Base-by-base conservation (phyloP, 768 basidiomycete species). In the Strobilomyces confusus region DNA sequence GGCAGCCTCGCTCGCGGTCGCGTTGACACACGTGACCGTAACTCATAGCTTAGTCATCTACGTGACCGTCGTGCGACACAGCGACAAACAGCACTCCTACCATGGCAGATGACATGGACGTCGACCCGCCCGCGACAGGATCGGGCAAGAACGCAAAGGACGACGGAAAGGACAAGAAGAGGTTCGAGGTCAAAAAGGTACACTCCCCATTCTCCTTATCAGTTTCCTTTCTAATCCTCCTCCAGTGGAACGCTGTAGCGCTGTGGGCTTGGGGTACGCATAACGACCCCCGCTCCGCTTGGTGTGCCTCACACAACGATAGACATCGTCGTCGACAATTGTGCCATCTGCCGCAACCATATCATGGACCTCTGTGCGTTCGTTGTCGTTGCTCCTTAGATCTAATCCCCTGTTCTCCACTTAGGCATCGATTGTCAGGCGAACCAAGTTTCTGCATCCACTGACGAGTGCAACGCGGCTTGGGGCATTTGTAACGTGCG, bases 141-240 rank as follows among this genome's bases (percentile, higher is more conserved):
- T 69, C 74, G 38, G 72, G 68, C 37, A 78, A 77, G 61, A 78
- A 77, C 51, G 69, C 65, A 51, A 78, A 78, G 58, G 81, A 82
- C 45, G 81, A 82, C 42, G 69, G 59, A 49, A 88, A 88, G 70
- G 77, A 79, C 25, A 92, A 92, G 74, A 86, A 89, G 65, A 76
- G 91, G 56, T 99, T 99, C 67, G 95, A 98, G 72, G 97, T 99
- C 58, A 99, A 99, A 81, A 98, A 99, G 91, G 95, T 95, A 49
- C 41, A 72, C 48, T 11, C 3, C 17, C 51, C 34, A 20, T 49
- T 3, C 45, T 34, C 51, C 19, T 47, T 36, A 36, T 53, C 52
- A 15, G 48, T 44, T 5, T 12, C n/a, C 34, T 23, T 48, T 51
- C 6, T 44, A 22, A 54, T 48, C 30, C 25, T 26, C 32, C 25